Percentiles rank a stretch among this genome's conserved stretches.
These are phyloP conservation scores for Codiaeum variegatum DNA, from an alignment of 441 rosid genomes.

Conservation along the genomic window DNA sequence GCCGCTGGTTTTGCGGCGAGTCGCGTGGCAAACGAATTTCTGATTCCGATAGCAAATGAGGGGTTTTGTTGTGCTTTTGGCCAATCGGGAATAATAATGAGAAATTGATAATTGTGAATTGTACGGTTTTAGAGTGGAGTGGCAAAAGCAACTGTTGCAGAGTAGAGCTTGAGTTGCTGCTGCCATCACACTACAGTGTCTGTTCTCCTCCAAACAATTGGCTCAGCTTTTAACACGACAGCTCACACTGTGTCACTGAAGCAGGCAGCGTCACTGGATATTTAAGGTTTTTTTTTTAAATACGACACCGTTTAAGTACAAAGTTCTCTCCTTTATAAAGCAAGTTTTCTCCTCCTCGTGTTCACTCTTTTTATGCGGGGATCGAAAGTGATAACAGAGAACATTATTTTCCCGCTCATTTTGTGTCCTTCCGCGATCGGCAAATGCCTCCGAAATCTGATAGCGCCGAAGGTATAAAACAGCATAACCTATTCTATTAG, in stretches of 20 bases:
- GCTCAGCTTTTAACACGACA: conserved; percentile 9
- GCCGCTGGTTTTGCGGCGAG: conserved; percentile 42
- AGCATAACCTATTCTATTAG: not conserved
- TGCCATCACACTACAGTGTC: not conserved
- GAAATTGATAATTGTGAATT: conserved; percentile 9
- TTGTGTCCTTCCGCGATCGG: conserved; percentile 18
- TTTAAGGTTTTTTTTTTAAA: not conserved
- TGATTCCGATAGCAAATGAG: conserved; percentile 9
- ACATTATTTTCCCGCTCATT: conserved; percentile 56
- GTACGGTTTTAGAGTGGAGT: conserved; percentile 1
- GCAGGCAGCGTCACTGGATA: not conserved
- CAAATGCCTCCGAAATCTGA: conserved; percentile 83
- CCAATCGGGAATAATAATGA: not conserved
- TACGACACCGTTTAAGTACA: not conserved
- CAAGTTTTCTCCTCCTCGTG: not conserved
- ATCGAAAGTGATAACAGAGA: no score
- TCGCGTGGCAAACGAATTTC: conserved; percentile 28
- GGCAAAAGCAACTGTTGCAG: not conserved
- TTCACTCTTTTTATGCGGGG: not conserved
- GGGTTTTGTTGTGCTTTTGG: conserved; percentile 4
- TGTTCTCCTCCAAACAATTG: not conserved
- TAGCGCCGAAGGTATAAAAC: conserved; percentile 55
- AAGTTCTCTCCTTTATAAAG: not conserved
- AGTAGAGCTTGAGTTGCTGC: conserved; percentile 14
- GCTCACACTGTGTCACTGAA: no score